phyloP scores from a whole-genome alignment of 2,329 filamentous ascomycete species.

The Cladosporium sp. region DNA sequence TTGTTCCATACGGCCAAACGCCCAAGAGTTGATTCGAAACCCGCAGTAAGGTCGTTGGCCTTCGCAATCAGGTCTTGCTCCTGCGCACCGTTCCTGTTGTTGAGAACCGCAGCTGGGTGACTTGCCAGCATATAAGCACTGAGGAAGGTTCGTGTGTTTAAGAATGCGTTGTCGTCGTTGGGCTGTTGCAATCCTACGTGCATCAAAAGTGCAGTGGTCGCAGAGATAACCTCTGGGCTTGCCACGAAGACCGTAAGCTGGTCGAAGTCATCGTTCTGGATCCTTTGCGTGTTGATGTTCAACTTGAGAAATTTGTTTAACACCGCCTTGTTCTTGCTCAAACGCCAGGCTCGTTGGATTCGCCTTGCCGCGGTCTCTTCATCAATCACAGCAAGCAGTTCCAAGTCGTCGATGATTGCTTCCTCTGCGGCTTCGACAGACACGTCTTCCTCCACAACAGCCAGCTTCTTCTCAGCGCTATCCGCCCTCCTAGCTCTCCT shows the following conservation, averaged over 20 bases:
- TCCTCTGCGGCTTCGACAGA: slow-evolving; percentile 43
- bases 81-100: slow-evolving; percentile 66
- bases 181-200: slow-evolving; percentile 59
- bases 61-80: slow-evolving; percentile 72
- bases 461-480: slow-evolving; percentile 47
- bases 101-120: slow-evolving; percentile 73
- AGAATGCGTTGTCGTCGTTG: slow-evolving; percentile 58
- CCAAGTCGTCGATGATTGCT: slow-evolving; percentile 30
- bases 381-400: slow-evolving; percentile 40
- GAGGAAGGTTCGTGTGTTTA: slow-evolving; percentile 72
- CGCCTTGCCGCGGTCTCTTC: slow-evolving; percentile 59
- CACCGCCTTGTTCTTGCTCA: slow-evolving; percentile 52
- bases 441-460: slow-evolving; percentile 46
- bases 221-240: slow-evolving; percentile 60
- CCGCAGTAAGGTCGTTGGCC: slow-evolving; percentile 70
- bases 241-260: slow-evolving; percentile 66
- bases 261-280: slow-evolving; percentile 68
- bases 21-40: slow-evolving; percentile 70
- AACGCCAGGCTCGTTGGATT: slow-evolving; percentile 69
- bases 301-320: slow-evolving; percentile 64
- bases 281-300: slow-evolving; percentile 65
- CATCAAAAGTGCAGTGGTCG: slow-evolving; percentile 63
- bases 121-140: slow-evolving; percentile 76
- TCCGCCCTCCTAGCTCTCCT: slow-evolving; percentile 37
- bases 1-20: slow-evolving; percentile 63